Evolutionary conservation across 257 asterid species (phyloP), one percentile per base, ranked within the genome.

Genomic region (Scutellaria barbata): DNA sequence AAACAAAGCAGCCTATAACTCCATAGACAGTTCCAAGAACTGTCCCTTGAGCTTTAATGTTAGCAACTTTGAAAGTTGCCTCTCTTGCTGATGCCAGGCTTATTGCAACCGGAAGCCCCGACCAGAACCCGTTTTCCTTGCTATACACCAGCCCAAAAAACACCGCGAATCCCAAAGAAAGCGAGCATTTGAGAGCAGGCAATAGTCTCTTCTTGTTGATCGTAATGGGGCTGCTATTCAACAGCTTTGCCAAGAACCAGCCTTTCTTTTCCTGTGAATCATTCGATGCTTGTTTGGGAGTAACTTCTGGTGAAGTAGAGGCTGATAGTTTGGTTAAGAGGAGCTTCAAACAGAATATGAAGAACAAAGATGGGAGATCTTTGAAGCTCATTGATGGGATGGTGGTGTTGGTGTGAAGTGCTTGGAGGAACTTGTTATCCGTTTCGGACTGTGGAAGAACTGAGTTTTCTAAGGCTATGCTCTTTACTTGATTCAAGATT

Each of bases 1-100:
- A 90, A n/a, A 90, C 70, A 41, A 86, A 90, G 68, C 97, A 90
- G 5, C 96, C 90, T 43, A 92, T 46, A 6, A 90, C 90, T 33
- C 98, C 98, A 61, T 90, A 92, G 5, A 90, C 90, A 0, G 96
- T 76, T 39, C 98, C 98, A 5, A 92, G 76, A 5, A 90, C 98
- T 0, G 98, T 90, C 40, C 98, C 98, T 14, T 92, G 98, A 18
- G 96, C 96, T 40, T 90, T 90, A 5, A 85, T 25, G 25, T 92
- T 92, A 0, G 97, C 90, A 8, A 88, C 83, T 73, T 75, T 88
- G 63, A 92, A 87, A 0, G 96, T 88, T 5, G 96, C 95, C 71
- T 88, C 96, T 66, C 97, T 82, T 25, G 88, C 75, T 2, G 96
- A 39, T 1, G 95, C 92, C 0, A 86, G 77, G 78, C 90, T 86